These are phyloP conservation scores for Ganoderma leucocontextum DNA, from an alignment of 1,284 basidiomycete species.

Conservation along the genomic window DNA sequence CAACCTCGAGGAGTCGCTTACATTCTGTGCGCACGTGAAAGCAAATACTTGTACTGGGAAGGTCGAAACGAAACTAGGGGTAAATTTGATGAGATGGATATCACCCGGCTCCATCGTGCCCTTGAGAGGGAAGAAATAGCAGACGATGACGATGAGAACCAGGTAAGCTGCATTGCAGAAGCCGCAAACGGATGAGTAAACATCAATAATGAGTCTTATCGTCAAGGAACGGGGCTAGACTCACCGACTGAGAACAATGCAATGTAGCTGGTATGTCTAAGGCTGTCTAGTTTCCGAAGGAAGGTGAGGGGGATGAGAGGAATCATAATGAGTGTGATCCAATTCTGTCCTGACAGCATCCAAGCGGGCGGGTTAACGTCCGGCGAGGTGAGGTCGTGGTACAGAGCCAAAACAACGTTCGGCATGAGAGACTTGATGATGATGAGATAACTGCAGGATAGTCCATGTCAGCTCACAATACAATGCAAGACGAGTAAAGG, in stretches of 20 bases:
- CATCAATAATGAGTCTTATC: neutral
- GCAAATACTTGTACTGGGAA: constrained; percentile 97
- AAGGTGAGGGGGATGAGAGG: constrained; percentile 90
- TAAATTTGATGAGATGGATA: constrained; percentile 73
- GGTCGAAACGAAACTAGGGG: constrained; percentile 82
- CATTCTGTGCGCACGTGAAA: constrained; percentile 92
- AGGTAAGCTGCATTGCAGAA: constrained; percentile 64
- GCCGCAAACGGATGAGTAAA: neutral
- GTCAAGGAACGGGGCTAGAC: constrained; percentile 37
- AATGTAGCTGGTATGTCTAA: constrained; percentile 86
- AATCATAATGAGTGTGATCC: constrained; percentile 88
- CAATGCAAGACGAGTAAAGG: neutral
- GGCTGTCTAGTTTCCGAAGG: constrained; percentile 83
- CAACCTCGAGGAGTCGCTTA: constrained; percentile 46
- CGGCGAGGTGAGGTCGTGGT: constrained; percentile 76
- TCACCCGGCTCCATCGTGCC: constrained; percentile 70
- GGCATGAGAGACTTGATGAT: constrained; percentile 96
- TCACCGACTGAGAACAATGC: constrained; percentile 86
- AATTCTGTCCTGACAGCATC: constrained; percentile 81
- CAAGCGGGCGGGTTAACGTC: constrained; percentile 73
- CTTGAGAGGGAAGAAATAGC: constrained; percentile 76
- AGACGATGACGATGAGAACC: constrained; percentile 75
- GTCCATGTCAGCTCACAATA: neutral
- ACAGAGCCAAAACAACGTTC: constrained; percentile 88
- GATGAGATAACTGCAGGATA: constrained; percentile 77